Conservation (phyloP, 2,329 filamentous ascomycete species). For the Ophiocordyceps camponoti-rufipedis region DNA sequence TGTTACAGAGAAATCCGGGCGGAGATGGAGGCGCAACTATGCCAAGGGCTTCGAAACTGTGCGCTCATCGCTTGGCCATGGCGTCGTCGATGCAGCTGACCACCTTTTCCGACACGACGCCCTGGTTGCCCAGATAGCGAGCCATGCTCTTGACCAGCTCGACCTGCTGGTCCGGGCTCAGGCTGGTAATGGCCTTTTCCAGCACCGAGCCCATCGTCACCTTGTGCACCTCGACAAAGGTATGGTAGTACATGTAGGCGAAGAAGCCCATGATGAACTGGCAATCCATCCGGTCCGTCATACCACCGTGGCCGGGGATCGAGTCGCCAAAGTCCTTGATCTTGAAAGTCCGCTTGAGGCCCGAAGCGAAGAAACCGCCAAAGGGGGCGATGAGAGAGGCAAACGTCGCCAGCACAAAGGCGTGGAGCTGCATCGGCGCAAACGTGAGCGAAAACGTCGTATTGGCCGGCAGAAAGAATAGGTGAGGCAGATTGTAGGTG, state of each 20-base stretch:
- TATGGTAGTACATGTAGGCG: slow-evolving; percentile 95
- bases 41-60: too few relatives aligned
- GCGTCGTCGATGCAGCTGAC: not conserved
- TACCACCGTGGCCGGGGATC: slow-evolving; percentile 92
- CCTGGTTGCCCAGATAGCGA: slow-evolving; percentile 47
- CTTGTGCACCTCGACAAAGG: slow-evolving; percentile 83
- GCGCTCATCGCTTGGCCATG: too few relatives aligned
- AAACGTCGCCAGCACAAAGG: slow-evolving; percentile 77
- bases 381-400: slow-evolving; percentile 94
- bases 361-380: slow-evolving; percentile 94
- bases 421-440: slow-evolving; percentile 84
- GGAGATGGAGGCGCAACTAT: too few relatives aligned
- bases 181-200: slow-evolving; percentile 78
- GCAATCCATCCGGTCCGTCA: slow-evolving; percentile 98
- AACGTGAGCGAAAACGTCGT: slow-evolving; percentile 49
- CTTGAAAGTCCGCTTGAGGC: slow-evolving; percentile 96
- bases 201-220: slow-evolving; percentile 73
- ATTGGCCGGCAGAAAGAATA: slow-evolving; percentile 49
- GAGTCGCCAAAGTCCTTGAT: slow-evolving; percentile 99
- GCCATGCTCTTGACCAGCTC: slow-evolving; percentile 53
- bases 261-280: slow-evolving; percentile 99
- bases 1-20: too few relatives aligned
- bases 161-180: slow-evolving; percentile 74
- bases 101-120: slow-evolving; percentile 16
- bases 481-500: slow-evolving; percentile 53